Base-by-base conservation (phyloP, 2,329 filamentous ascomycete genomes). In the Xylaria sp. region DNA sequence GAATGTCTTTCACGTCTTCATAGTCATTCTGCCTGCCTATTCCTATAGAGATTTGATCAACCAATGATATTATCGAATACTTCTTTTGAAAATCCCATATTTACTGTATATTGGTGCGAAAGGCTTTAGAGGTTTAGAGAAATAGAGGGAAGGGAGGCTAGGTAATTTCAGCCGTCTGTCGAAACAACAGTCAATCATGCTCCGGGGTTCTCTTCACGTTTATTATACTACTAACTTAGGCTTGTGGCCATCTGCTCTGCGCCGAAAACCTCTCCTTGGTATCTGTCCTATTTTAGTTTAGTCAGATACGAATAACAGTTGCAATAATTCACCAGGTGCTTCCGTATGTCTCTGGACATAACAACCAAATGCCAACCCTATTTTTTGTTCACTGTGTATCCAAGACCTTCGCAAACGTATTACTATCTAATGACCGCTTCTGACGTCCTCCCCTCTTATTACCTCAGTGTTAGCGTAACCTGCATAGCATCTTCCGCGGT, bases 1-100 rank as follows among this genome's bases (percentile, higher is more conserved):
- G n/a, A 40, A 28, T 61, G 40, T 65, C 53, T 63, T 44, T 64
- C 49, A 65, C 57, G 42, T 58, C 28, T 33, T 44, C 44, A 58
- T 36, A 67, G 53, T 57, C 46, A 53, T 60, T 48, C 36, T 7
- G 57, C 38, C 42, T 64, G 9, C 44, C 62, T 46, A 33, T 57
- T 36, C 31, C 7, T 23, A 49, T 59, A 26, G 46, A 65, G 26
- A 54, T 26, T 59, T 59, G 42, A 62, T 28, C 13, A 42, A 59
- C 51, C 17, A 40, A 23, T 49, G 15, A 59, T 38, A 15, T 46
- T 20, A 17, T 59, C 42, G 3, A 48, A 26, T 20, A 6, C 17
- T 28, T 4, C 33, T 6, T 42, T 51, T 26, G 28, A 10, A 23
- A 20, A 9, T 46, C 4, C 6, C 33, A 23, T 17, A 2, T 36